Evolutionary conservation across 345 rosid species (phyloP).

Genomic region (Arabis hirsuta): DNA sequence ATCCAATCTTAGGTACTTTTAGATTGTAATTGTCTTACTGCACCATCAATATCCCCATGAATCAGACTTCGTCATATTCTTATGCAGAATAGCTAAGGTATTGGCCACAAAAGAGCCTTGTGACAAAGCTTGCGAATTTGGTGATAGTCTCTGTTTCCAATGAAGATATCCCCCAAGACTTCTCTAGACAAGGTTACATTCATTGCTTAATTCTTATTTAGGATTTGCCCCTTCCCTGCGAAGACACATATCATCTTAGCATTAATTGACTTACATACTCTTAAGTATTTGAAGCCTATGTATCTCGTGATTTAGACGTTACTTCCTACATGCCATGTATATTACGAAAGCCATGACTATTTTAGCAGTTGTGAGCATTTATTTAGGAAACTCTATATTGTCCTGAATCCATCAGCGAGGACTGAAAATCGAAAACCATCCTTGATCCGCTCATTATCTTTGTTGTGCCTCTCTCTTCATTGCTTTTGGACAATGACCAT

Average conservation of each 20-base stretch:
- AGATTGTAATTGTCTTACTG: background rate
- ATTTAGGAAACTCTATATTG: background rate
- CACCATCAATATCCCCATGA: background rate
- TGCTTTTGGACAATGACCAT: background rate
- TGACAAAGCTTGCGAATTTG: background rate
- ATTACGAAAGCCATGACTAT: background rate
- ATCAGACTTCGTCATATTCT: background rate
- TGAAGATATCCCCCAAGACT: background rate
- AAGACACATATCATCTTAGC: too few species aligned
- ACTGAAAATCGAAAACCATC: background rate
- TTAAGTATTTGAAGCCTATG: background rate
- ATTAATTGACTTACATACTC: too few species aligned
- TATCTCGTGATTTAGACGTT: background rate
- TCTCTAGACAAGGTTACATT: background rate
- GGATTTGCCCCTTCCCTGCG: background rate
- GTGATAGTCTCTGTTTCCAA: background rate
- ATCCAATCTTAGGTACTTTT: background rate
- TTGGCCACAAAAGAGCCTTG: background rate
- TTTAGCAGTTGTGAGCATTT: background rate
- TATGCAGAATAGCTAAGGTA: background rate
- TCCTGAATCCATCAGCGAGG: background rate
- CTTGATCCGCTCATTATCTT: background rate
- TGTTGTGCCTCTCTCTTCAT: background rate
- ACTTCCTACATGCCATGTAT: background rate
- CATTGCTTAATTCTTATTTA: background rate